Evolutionary conservation across 192 early-diverging fungal species (phyloP).

Genomic region (Entomortierella beljakovae): DNA sequence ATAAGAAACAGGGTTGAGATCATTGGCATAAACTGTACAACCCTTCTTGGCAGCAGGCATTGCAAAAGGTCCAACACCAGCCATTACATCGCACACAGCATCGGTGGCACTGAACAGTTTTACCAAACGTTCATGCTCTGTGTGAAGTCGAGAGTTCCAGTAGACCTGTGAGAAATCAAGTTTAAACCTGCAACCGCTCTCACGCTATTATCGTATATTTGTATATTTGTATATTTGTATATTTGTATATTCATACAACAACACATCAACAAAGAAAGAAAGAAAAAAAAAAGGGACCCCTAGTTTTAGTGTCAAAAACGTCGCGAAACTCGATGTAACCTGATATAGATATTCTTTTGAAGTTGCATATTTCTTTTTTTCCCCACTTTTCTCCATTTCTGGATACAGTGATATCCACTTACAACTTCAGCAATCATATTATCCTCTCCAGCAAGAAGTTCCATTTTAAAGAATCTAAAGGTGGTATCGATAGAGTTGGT

Average conservation of each 20-base stretch:
- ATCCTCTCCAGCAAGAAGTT: constrained; percentile 90
- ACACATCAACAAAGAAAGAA: background rate
- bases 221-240: too few species aligned
- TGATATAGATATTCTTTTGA: too few species aligned
- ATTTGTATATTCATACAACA: too few species aligned
- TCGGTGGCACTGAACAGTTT: constrained; percentile 75
- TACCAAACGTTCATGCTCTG: constrained; percentile 95
- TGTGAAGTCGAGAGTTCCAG: constrained; percentile 98
- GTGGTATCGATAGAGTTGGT: constrained; percentile 94
- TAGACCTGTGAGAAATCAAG: constrained; percentile 99
- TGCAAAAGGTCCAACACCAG: constrained; percentile 98
- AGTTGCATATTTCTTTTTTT: too few species aligned
- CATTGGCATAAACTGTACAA: constrained; percentile 94
- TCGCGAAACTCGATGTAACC: too few species aligned
- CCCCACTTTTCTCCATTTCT: too few species aligned
- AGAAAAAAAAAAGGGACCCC: too few species aligned
- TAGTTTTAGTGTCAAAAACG: too few species aligned
- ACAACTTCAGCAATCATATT: constrained; percentile 90
- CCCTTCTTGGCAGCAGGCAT: constrained; percentile 89
- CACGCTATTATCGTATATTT: constrained; percentile 65
- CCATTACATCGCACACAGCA: constrained; percentile 94
- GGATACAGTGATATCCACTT: too few species aligned
- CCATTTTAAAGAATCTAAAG: constrained; percentile 98
- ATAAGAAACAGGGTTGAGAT: constrained; percentile 94
- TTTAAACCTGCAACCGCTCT: constrained; percentile 89